Evolutionary conservation across 2,329 filamentous ascomycete genomes (phyloP), one percentile per base, ranked within the genome.

Genomic region (Alternaria novae-zelandiae): DNA sequence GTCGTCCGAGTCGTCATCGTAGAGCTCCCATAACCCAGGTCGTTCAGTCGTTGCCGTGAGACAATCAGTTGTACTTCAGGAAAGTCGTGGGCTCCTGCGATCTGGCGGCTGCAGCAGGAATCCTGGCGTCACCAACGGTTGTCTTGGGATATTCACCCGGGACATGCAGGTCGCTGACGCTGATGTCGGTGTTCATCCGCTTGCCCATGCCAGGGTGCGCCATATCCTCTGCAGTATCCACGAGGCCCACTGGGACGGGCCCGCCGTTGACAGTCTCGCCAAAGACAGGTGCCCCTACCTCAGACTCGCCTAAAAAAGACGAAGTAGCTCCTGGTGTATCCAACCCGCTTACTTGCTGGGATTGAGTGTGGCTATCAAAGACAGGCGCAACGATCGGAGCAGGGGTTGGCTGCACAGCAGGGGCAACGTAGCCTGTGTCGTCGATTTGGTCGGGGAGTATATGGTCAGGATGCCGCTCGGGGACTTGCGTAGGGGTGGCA

Each of bases 81-180:
- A 57, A 47, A 10, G 41, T 30, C 23, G 32, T 36, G 20, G 47
- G 28, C 47, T 61, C 36, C 17, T 20, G 17, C 13, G 21, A 4
- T 21, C 23, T 21, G 28, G 30, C 23, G 6, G 20, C 32, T 41
- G 21, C 28, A 25, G 28, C 44, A 20, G 59, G 45, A 8, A 47
- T 26, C 20, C 59, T 61, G 32, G 32, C 53, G 36, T 53, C 59
- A 12, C 54, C 23, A 15, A 61, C 10, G n/a, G 46, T 54, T 20
- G 41, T 58, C 15, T 56, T 75, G 0, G 89, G 89, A 74, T 86
- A 93, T 69, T 90, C 85, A 11, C 91, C 91, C 4, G 91, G 91
- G 17, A 93, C 86, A 73, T 91, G 89, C 54, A 93, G 79, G 72
- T 90, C 86, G 58, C 88, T 89, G 47, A 91, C 87, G 26, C 79